Conservation (phyloP, 2,329 filamentous ascomycete species). For the Trichoderma brevicompactum region DNA sequence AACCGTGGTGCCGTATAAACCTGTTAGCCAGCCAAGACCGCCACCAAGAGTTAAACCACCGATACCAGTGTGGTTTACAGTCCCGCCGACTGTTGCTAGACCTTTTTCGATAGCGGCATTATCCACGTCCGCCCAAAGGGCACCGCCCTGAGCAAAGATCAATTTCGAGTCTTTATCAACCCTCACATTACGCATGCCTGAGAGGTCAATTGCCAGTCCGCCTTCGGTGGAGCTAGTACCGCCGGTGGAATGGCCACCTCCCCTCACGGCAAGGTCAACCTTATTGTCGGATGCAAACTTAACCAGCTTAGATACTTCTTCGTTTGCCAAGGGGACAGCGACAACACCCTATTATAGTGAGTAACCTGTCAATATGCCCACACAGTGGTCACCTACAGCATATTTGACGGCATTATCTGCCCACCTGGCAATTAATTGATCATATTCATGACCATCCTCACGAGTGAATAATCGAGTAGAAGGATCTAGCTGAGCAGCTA, state of each 20-base stretch:
- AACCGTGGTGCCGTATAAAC: slow-evolving; percentile 55
- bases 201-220: slow-evolving; percentile 59
- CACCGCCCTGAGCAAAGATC: slow-evolving; percentile 55
- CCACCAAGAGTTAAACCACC: slow-evolving; percentile 62
- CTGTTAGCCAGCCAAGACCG: slow-evolving; percentile 61
- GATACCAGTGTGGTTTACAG: slow-evolving; percentile 65
- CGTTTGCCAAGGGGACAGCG: slow-evolving; percentile 44
- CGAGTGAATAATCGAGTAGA: background rate
- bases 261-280: slow-evolving; percentile 56
- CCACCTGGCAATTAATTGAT: slow-evolving; percentile 11
- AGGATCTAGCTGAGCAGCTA: slow-evolving; percentile 7
- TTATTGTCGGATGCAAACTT: slow-evolving; percentile 38
- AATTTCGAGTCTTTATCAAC: slow-evolving; percentile 51
- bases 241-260: slow-evolving; percentile 60
- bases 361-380: background rate
- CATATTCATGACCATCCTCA: slow-evolving; percentile 11
- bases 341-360: slow-evolving; percentile 43
- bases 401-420: slow-evolving; percentile 15
- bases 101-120: slow-evolving; percentile 51
- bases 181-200: slow-evolving; percentile 52
- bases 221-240: slow-evolving; percentile 55
- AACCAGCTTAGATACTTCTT: slow-evolving; percentile 40
- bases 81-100: slow-evolving; percentile 63
- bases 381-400: background rate
- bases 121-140: slow-evolving; percentile 60